These are phyloP conservation scores for Cucurbita maxima DNA, from an alignment of 306 rosid genomes.

Conservation along the genomic window DNA sequence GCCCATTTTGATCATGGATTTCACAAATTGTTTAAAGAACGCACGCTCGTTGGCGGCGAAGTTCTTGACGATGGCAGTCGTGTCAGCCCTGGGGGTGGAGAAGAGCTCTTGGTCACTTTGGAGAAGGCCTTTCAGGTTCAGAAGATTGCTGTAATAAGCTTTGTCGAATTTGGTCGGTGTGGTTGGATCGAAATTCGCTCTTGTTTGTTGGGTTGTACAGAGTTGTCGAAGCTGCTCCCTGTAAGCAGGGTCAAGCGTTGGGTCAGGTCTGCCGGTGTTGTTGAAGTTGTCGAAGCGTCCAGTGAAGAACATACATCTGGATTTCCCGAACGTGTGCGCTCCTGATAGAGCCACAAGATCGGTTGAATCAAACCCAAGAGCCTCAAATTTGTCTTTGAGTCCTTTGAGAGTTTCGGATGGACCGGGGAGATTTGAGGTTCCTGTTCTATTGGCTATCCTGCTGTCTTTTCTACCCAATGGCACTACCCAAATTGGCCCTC, in stretches of 20 bases:
- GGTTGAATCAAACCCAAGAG: constrained; percentile 29
- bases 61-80: neutral
- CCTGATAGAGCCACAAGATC: constrained; percentile 75
- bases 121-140: neutral
- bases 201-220: neutral
- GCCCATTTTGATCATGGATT: constrained; percentile 68
- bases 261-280: constrained; percentile 38
- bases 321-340: constrained; percentile 60
- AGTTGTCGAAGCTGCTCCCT: constrained; percentile 34
- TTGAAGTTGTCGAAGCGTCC: constrained; percentile 43
- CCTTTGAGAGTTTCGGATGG: constrained; percentile 32
- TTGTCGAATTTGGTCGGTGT: constrained; percentile 33
- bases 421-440: constrained; percentile 26
- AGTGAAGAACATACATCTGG: constrained; percentile 40
- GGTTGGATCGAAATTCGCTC: constrained; percentile 1
- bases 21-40: constrained; percentile 26
- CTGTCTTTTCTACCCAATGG: constrained; percentile 59
- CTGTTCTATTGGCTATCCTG: constrained; percentile 43
- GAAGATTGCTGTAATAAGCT: constrained; percentile 26
- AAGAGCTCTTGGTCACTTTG: constrained; percentile 11
- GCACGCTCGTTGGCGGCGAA: neutral
- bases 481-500: constrained; percentile 59
- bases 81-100: constrained; percentile 15
- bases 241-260: constrained; percentile 39
- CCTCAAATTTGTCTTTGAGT: constrained; percentile 35